Evolutionary conservation across 495 filamentous ascomycete species (phyloP), one percentile per base, ranked within the genome.

Genomic region (Beverwykella pulmonaria): DNA sequence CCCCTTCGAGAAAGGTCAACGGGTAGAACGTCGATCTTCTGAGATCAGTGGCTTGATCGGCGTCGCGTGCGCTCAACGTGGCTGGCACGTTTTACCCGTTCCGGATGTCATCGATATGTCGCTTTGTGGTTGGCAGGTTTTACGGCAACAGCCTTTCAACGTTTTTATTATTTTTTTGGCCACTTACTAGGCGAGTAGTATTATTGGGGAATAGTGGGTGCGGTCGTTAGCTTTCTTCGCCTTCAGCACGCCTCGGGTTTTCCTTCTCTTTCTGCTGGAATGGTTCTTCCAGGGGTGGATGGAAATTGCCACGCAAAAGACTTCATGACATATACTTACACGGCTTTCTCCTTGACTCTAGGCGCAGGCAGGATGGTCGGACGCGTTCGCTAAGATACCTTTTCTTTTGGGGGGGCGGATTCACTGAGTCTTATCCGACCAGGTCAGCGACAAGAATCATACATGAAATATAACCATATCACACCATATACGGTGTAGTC

Each of bases 1-100:
- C 52, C 22, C 12, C 17, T 67, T 68, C 69, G 52, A 60, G 69
- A 67, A 68, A 50, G 58, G 23, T 23, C 17, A 23, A 57, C 27
- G 26, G 25, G 2, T n/a, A 22, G 8, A 30, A 36, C 8, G 54
- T 25, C 55, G 63, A 71, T 67, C 59, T 55, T 25, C 23, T 63
- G 63, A 71, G 63, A 67, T 71, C 69, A 71, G 63, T 71, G 69
- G 69, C 69, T 71, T 67, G 63, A n/a, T n/a, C 1, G 52, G 48
- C 39, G 53, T 63, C 69, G 60, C 59, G 64, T 68, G 69, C 49
- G 12, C 4, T 49, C 39, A 62, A 61, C 68, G 68, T 70, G 68
- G 62, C 58, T 53, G 22, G 20, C 62, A 66, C 68, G 68, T 70
- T 66, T 61, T 65, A 9, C 61, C 39, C 56, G 15, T 39, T 53